Conservation (phyloP, 75 land plant species). For the Ceratopteris richardii region DNA sequence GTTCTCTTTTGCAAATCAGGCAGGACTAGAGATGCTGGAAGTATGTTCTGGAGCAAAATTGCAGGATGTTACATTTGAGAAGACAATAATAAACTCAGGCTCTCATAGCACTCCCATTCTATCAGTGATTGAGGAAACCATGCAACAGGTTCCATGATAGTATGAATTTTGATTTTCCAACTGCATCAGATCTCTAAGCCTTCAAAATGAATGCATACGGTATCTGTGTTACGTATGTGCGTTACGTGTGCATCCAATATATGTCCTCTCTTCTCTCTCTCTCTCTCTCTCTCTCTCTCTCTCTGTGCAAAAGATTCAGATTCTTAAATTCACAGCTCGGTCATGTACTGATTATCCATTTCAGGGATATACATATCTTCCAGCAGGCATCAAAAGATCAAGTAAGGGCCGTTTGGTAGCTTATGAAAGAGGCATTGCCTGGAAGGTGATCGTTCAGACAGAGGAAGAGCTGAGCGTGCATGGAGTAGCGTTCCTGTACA, state of each 20-base stretch:
- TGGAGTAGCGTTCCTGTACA: slow-evolving; percentile 73
- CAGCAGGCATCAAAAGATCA: slow-evolving; percentile 62
- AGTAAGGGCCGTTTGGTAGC: slow-evolving; percentile 74
- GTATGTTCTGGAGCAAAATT: slow-evolving; percentile 9
- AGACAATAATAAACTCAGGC: slow-evolving; percentile 49
- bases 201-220: too few species aligned
- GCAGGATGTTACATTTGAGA: slow-evolving; percentile 23
- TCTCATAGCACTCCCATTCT: slow-evolving; percentile 32
- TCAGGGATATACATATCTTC: slow-evolving; percentile 72
- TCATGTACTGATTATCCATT: too few species aligned
- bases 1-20: slow-evolving; percentile 28
- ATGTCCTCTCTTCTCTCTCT: too few species aligned
- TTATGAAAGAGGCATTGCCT: slow-evolving; percentile 73
- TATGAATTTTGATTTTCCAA: too few species aligned
- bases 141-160: slow-evolving; percentile 89
- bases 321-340: too few species aligned
- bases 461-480: slow-evolving; percentile 8
- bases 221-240: too few species aligned
- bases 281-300: too few species aligned
- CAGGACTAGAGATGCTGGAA: slow-evolving; percentile 34
- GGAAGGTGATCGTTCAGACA: slow-evolving; percentile 74
- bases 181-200: too few species aligned
- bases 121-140: slow-evolving; percentile 56
- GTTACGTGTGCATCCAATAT: too few species aligned
- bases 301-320: too few species aligned